Evolutionary conservation across 108 stramenopile genomes (phyloP), one percentile per base, ranked within the genome.

Genomic region (Fistulifera pelliculosa): DNA sequence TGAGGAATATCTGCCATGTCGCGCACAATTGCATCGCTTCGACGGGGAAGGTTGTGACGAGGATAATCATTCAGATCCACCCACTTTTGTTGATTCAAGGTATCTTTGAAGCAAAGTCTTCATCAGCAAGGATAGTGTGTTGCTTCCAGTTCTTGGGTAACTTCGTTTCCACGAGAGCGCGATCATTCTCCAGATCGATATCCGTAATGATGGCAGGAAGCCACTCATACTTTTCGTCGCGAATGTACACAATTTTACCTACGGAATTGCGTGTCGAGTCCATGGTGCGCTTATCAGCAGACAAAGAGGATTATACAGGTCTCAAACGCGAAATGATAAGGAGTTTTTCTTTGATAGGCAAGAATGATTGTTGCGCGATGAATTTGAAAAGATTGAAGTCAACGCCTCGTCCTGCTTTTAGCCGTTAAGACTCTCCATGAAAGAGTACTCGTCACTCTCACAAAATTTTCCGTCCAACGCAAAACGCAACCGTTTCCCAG

Each of bases 1-100:
- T 92, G 41, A 15, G 65, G 59, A 15, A 94, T 75, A 52, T 80
- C 74, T 2, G 81, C 86, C 73, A 94, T 84, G 58, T 94, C 93
- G 39, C 69, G 54, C 26, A 68, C 76, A 17, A 27, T 59, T 1
- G 25, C 15, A 5, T 17, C 35, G 54, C 85, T 83, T 58, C 79
- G 81, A 27, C 61, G 18, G 2, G 83, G 87, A 17, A 90, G 50
- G 38, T 76, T 65, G 11, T 58, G 28, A 38, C 79, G 73, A 25
- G 62, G 39, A 42, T 90, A 85, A 28, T 83, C 81, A 0, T 60
- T 62, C 26, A 83, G 67, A 12, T 52, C 49, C 0, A 90, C 70
- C 53, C 41, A 49, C 18, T 52, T 47, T 39, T 54, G 40, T 57
- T 56, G 4, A 47, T 23, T 14, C 31, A 15, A 4, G 16, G 47